phyloP scores from a whole-genome alignment of 192 early-diverging fungal genomes.

The Rhizophagus clarus region DNA sequence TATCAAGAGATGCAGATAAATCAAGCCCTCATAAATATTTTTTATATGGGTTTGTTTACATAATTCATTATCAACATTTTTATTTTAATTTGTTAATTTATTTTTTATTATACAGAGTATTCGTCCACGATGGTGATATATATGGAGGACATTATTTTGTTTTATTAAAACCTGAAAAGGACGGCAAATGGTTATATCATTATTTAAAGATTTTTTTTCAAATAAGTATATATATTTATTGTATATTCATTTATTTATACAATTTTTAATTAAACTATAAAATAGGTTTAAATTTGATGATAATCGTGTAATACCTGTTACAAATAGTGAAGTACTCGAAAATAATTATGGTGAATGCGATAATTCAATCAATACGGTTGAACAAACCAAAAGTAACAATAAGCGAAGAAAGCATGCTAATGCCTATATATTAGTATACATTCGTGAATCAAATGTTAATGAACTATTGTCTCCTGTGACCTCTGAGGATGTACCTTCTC shows the following conservation, averaged over 20 bases:
- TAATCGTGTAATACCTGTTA: constrained; percentile 83
- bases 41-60: constrained; percentile 75
- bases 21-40: constrained; percentile 73
- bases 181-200: constrained; percentile 71
- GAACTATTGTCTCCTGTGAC: constrained; percentile 69
- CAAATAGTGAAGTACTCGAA: constrained; percentile 82
- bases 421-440: constrained; percentile 99
- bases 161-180: constrained; percentile 76
- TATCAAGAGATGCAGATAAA: constrained; percentile 66
- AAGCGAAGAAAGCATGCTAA: constrained; percentile 62
- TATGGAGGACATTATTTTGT: constrained; percentile 96
- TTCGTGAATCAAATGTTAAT: constrained; percentile 77
- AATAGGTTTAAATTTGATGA: constrained; percentile 88
- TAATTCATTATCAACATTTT: not conserved
- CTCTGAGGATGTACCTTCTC: constrained; percentile 76
- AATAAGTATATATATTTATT: no score
- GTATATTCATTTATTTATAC: no score
- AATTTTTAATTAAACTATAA: no score
- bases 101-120: constrained; percentile 69
- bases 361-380: no score
- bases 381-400: no score
- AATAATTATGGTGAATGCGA: constrained; percentile 98
- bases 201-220: no score
- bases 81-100: not conserved
- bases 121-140: constrained; percentile 94